These are phyloP conservation scores for Lecanicillium sp. DNA, from an alignment of 2,329 filamentous ascomycete genomes.

Conservation along the genomic window DNA sequence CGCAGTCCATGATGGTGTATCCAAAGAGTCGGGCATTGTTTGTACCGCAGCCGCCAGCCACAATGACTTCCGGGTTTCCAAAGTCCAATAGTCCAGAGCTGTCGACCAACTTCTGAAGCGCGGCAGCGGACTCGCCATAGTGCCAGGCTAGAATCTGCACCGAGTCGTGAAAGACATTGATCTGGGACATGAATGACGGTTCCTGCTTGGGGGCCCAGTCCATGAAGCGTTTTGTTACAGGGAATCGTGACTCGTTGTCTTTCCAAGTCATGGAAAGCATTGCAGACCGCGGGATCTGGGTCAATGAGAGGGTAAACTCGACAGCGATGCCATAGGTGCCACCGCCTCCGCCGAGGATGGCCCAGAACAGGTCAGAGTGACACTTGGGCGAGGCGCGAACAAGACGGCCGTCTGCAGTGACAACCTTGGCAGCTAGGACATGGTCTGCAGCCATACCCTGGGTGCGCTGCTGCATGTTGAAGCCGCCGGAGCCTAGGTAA, in stretches of 20 bases:
- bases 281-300: conserved; percentile 10
- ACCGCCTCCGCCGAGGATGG: conserved; percentile 19
- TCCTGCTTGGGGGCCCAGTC: conserved; percentile 11
- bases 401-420: conserved; percentile 18
- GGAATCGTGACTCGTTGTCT: conserved; percentile 3
- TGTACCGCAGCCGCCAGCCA: conserved; percentile 10
- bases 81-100: conserved; percentile 8
- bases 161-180: conserved; percentile 8
- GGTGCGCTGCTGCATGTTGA: conserved; percentile 20
- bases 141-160: conserved; percentile 10
- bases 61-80: conserved; percentile 7
- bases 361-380: conserved; percentile 21
- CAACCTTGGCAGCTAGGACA: conserved; percentile 19
- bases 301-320: conserved; percentile 13
- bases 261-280: conserved; percentile 11
- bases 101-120: conserved; percentile 6
- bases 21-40: conserved; percentile 10
- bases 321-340: conserved; percentile 23
- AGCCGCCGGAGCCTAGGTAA: conserved; percentile 21
- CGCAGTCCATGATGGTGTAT: conserved; percentile 7
- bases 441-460: conserved; percentile 20
- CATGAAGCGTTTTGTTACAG: conserved; percentile 9
- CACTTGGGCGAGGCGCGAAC: conserved; percentile 15
- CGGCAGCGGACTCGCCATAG: conserved; percentile 2
- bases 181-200: conserved; percentile 4